Conservation (phyloP, 306 rosid species). For the Purshia tridentata region DNA sequence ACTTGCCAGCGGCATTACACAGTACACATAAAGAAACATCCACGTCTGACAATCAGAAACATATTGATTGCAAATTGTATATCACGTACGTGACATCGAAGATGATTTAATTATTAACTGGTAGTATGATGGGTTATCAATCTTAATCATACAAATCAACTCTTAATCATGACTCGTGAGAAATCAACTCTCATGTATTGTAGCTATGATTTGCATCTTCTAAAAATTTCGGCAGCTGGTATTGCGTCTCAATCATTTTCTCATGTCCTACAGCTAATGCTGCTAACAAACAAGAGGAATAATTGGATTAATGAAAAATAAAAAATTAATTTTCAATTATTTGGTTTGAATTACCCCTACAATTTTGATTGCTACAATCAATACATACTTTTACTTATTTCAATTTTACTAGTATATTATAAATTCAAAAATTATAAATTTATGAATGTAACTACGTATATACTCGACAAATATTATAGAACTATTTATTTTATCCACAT, state of each 20-base stretch:
- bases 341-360: neutral
- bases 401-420: too few species aligned
- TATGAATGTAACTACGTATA: too few species aligned
- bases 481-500: too few species aligned
- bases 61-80: neutral
- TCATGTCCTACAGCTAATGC: constrained; percentile 9
- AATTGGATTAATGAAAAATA: constrained; percentile 7
- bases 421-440: too few species aligned
- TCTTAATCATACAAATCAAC: neutral
- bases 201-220: neutral
- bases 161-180: neutral
- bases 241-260: constrained; percentile 22
- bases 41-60: constrained; percentile 1
- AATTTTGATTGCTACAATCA: neutral
- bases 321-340: neutral
- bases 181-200: neutral
- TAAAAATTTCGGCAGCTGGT: neutral
- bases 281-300: constrained; percentile 15
- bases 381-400: too few species aligned
- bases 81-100: neutral
- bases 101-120: neutral
- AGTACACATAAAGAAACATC: constrained; percentile 1
- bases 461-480: too few species aligned
- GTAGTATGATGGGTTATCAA: neutral
- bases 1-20: neutral